These are phyloP conservation scores for Solanum hybrid DNA, from an alignment of 305 asterid genomes.

Conservation along the genomic window DNA sequence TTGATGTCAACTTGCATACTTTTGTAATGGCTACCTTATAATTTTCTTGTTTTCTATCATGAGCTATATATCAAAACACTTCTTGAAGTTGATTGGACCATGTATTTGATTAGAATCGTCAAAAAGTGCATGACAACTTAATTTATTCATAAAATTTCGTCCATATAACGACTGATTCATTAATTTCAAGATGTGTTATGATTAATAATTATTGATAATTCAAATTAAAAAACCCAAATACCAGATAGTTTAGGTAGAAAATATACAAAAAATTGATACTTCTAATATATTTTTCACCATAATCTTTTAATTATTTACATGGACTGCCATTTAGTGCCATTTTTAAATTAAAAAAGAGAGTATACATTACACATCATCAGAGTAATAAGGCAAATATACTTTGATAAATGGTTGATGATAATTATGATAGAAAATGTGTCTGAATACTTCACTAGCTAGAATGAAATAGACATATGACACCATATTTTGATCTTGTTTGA, in stretches of 20 bases:
- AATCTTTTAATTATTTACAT: too few species aligned
- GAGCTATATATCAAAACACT: not conserved
- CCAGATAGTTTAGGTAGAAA: too few species aligned
- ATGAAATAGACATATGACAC: not conserved
- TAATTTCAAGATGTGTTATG: not conserved
- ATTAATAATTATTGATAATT: too few species aligned
- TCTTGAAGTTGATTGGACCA: not conserved
- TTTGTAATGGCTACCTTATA: not conserved
- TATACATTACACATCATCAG: too few species aligned
- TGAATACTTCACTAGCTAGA: not conserved
- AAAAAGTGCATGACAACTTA: not conserved
- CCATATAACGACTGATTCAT: not conserved
- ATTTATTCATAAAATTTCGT: too few species aligned
- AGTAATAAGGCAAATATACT: too few species aligned
- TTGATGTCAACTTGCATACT: not conserved
- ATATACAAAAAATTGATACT: too few species aligned
- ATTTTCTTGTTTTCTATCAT: not conserved
- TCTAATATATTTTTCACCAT: too few species aligned
- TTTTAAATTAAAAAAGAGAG: too few species aligned
- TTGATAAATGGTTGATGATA: too few species aligned
- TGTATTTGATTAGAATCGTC: not conserved
- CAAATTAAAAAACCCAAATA: too few species aligned
- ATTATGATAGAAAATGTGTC: not conserved
- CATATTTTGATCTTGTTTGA: not conserved
- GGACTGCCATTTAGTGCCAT: too few species aligned